Base-by-base conservation (phyloP, 1,284 basidiomycete species). In the Trichosporon inkin region DNA sequence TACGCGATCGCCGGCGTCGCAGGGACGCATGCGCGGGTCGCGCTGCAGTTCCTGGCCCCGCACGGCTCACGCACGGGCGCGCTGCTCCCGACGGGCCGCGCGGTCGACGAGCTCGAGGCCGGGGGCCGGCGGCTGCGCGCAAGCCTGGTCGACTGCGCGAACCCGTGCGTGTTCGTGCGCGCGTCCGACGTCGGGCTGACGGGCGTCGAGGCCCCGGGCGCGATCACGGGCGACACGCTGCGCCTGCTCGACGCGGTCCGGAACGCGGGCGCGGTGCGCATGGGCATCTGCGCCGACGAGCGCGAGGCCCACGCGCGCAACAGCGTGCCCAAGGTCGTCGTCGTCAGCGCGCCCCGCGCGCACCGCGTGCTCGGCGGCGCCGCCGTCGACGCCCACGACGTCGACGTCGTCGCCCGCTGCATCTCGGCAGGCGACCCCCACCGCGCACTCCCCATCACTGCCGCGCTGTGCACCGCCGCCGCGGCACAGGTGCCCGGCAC, bases 351-450 rank as follows among this genome's bases (percentile, higher is more conserved):
- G 6, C 81, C 83, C 5, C 11, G 10, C 6, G 53, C 44, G 34
- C 65, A 67, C 57, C 57, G 24, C 1, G 65, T 68, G 2, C 44
- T 67, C 6, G 58, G 66, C 4, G 58, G 64, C 13, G 60, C 68
- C 6, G 47, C 61, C 11, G 66, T 70, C 3, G 73, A 78, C 19
- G 52, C 57, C 7, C 68, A 65, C 13, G 73, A 75, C 7, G 79
- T 80, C 6, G 83, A 87, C 66, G 79, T 89, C 51, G 78, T 80
- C n/a, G 79, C 86, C 10, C 82, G 85, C 56, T 84, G 87, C 1
- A 80, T 85, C 35, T 88, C 86, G 0, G 88, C 88, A 84, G 86
- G 86, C 2, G 83, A 85, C 2, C 79, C 85, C 6, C 88, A 89
- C 73, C 85, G 85, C 66, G 85, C 87, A 0, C 82, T 89, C 0